A percentile compares a stretch with the other conserved stretches of the same genome.
These are phyloP conservation scores for Neoarthrinium moseri DNA, from an alignment of 2,329 filamentous ascomycete species.

Conservation along the genomic window DNA sequence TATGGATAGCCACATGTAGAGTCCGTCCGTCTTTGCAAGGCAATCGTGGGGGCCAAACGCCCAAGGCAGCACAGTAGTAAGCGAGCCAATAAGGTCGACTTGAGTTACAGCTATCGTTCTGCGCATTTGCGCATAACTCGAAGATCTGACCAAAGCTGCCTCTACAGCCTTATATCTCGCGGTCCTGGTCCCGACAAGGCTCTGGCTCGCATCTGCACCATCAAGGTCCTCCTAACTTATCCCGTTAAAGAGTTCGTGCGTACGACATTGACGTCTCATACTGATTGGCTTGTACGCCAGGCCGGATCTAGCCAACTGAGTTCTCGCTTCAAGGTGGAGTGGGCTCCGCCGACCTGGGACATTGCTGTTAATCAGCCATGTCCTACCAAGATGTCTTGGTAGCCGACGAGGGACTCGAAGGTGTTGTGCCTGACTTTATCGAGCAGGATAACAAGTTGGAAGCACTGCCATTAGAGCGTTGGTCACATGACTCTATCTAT, in stretches of 20 bases:
- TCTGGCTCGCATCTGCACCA: not conserved
- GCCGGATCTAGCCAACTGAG: not conserved
- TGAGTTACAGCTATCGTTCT: not conserved
- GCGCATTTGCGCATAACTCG: not conserved
- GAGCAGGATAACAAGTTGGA: not conserved
- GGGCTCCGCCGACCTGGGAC: not conserved
- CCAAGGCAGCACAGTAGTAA: not conserved
- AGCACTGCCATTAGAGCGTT: not conserved
- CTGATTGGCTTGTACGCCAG: no score
- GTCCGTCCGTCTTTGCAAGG: no score
- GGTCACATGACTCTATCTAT: not conserved
- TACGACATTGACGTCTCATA: no score
- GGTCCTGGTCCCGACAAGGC: not conserved
- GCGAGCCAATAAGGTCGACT: not conserved
- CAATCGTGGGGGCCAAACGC: not conserved
- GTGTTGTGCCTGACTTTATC: not conserved
- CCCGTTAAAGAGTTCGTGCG: not conserved
- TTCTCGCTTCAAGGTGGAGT: not conserved
- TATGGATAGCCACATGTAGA: no score
- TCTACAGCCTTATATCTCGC: not conserved
- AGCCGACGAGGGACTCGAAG: not conserved
- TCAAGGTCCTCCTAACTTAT: not conserved
- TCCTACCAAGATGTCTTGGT: not conserved
- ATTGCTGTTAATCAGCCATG: not conserved
- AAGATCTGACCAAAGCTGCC: not conserved